These are phyloP conservation scores for Hemerocallis citrina DNA, from an alignment of 106 monocot species.

Conservation along the genomic window DNA sequence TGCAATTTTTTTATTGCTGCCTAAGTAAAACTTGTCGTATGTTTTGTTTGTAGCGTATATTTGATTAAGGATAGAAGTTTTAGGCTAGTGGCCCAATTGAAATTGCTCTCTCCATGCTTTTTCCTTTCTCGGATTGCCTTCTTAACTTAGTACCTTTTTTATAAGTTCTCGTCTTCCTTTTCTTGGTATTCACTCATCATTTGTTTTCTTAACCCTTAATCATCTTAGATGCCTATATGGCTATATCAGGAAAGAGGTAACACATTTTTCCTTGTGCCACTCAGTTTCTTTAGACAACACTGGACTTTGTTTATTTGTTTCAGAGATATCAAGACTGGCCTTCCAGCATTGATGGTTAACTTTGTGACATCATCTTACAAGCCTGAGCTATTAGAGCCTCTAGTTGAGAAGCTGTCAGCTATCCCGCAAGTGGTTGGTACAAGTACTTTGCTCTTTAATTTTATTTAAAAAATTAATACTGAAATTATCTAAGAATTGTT, in stretches of 20 bases:
- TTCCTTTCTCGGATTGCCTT: not conserved
- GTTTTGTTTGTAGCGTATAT: no score
- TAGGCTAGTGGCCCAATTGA: no score
- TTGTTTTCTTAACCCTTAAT: not conserved
- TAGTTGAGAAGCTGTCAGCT: conserved; percentile 52
- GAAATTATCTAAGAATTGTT: not conserved
- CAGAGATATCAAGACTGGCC: conserved; percentile 55
- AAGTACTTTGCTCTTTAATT: not conserved
- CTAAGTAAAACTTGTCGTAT: no score
- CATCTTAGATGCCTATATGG: not conserved
- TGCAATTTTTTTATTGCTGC: no score
- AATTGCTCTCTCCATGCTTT: not conserved
- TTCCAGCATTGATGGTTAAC: conserved; percentile 87
- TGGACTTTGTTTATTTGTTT: conserved; percentile 18
- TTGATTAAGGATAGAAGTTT: no score
- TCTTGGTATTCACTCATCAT: no score
- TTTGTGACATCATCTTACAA: conserved; percentile 89
- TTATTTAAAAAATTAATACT: not conserved
- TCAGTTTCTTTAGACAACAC: not conserved
- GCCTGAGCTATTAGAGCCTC: conserved; percentile 55
- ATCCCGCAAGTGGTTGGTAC: conserved; percentile 87
- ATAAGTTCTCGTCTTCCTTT: no score
- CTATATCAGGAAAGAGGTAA: not conserved
- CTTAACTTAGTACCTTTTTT: not conserved
- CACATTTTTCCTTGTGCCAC: not conserved